These are phyloP conservation scores for Teratosphaeriaceae sp. DNA, from an alignment of 2,329 filamentous ascomycete species.

Conservation along the genomic window DNA sequence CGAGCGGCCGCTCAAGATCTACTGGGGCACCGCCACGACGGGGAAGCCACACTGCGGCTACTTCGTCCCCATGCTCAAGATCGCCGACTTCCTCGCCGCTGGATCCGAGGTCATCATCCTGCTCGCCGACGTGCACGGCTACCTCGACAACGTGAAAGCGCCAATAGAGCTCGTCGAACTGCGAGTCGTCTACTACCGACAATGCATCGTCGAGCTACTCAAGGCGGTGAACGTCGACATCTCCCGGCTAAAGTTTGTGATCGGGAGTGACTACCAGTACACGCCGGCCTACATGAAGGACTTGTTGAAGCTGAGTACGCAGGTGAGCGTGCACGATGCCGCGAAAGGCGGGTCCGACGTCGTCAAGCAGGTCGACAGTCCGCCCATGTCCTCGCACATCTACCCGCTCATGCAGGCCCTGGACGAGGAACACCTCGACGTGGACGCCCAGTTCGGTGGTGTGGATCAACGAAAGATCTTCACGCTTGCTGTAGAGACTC, in stretches of 20 bases:
- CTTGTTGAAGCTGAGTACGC: conserved; percentile 65
- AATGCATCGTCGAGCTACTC: conserved; percentile 66
- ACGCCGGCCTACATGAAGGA: conserved; percentile 73
- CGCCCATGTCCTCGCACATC: conserved; percentile 65
- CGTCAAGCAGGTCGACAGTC: conserved; percentile 82
- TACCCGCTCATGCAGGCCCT: conserved; percentile 86
- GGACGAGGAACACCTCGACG: conserved; percentile 82
- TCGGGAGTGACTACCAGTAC: conserved; percentile 54
- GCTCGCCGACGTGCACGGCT: conserved; percentile 52
- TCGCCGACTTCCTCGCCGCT: conserved; percentile 78
- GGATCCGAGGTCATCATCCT: conserved; percentile 60
- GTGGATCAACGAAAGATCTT: conserved; percentile 86
- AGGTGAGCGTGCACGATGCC: conserved; percentile 71
- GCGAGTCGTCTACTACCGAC: conserved; percentile 77
- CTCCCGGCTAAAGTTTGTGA: conserved; percentile 73
- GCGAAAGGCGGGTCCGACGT: conserved; percentile 90
- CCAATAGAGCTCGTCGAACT: conserved; percentile 80
- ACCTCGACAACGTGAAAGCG: conserved; percentile 54
- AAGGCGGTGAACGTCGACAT: conserved; percentile 72
- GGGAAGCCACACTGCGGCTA: conserved; percentile 87
- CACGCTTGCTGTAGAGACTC: conserved; percentile 72
- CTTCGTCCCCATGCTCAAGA: conserved; percentile 81
- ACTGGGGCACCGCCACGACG: conserved; percentile 84
- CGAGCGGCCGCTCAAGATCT: conserved; percentile 67
- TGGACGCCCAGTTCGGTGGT: conserved; percentile 84